Conservation (phyloP, 2,329 filamentous ascomycete genomes). For the Aspergillus nomiae region DNA sequence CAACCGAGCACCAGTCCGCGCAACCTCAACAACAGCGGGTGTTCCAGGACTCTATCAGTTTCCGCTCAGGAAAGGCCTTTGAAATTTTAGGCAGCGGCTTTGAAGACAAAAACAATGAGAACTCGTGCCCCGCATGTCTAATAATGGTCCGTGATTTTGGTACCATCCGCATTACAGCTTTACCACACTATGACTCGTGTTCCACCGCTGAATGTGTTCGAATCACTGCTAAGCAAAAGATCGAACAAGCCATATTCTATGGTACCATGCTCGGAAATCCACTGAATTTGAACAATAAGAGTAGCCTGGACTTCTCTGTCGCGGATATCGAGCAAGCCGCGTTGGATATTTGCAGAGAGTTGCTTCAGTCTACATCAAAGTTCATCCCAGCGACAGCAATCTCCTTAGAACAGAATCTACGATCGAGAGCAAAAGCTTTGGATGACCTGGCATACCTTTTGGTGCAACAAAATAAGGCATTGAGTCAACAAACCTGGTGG, state of each 20-base stretch:
- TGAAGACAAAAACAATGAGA: slow-evolving; percentile 47
- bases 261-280: slow-evolving; percentile 79
- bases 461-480: slow-evolving; percentile 59
- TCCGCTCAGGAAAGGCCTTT: slow-evolving; percentile 59
- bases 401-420: slow-evolving; percentile 79
- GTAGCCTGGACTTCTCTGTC: slow-evolving; percentile 66
- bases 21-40: slow-evolving; percentile 65
- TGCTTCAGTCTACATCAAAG: slow-evolving; percentile 74
- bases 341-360: slow-evolving; percentile 74
- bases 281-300: slow-evolving; percentile 75
- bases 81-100: slow-evolving; percentile 52
- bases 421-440: slow-evolving; percentile 71
- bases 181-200: slow-evolving; percentile 39
- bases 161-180: slow-evolving; percentile 55
- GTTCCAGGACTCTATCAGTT: slow-evolving; percentile 85
- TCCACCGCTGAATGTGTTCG: slow-evolving; percentile 51
- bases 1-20: slow-evolving; percentile 70
- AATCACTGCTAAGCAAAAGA: slow-evolving; percentile 81
- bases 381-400: slow-evolving; percentile 73
- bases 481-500: slow-evolving; percentile 74
- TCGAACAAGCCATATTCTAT: slow-evolving; percentile 95
- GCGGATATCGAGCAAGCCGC: slow-evolving; percentile 77
- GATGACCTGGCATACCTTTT: slow-evolving; percentile 74
- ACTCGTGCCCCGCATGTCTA: slow-evolving; percentile 46
- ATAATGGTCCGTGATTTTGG: slow-evolving; percentile 61